Percentiles rank a stretch among this genome's conserved stretches.
Conservation (phyloP, 1,139 yeast genomes). For the Yamadazyma diddensiae region DNA sequence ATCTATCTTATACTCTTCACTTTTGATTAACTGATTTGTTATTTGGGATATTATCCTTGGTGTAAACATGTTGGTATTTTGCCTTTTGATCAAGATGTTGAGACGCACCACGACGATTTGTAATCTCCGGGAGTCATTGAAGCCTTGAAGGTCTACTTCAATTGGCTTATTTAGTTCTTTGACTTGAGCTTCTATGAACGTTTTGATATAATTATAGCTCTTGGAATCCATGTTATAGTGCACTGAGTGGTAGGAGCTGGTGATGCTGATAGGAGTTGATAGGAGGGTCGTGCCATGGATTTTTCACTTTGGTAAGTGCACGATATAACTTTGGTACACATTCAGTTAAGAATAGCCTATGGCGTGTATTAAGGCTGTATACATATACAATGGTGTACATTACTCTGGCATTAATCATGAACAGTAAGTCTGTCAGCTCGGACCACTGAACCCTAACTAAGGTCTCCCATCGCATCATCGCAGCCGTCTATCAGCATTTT, state of each 20-base stretch:
- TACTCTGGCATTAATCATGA: too few relatives aligned
- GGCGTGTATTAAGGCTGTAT: too few relatives aligned
- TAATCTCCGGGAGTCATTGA: conserved; percentile 20
- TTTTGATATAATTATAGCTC: conserved; percentile 25
- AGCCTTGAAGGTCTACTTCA: conserved; percentile 15
- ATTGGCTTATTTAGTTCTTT: conserved; percentile 25
- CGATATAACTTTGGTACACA: too few relatives aligned
- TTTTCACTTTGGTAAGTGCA: too few relatives aligned
- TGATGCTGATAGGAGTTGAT: too few relatives aligned
- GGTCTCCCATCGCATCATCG: background rate
- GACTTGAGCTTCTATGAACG: conserved; percentile 30
- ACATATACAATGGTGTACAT: too few relatives aligned
- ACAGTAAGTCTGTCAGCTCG: too few relatives aligned
- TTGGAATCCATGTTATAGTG: conserved; percentile 4
- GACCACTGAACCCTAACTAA: too few relatives aligned
- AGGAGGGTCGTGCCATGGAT: too few relatives aligned
- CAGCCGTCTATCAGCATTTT: background rate
- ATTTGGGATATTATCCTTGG: conserved; percentile 35
- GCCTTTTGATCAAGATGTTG: conserved; percentile 27
- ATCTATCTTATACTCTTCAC: conserved; percentile 29
- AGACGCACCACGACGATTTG: conserved; percentile 24
- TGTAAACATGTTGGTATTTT: conserved; percentile 27
- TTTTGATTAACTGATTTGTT: conserved; percentile 33
- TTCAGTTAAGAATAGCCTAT: too few relatives aligned
- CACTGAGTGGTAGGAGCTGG: too few relatives aligned